These are phyloP conservation scores for Chloris gayana DNA, from an alignment of 176 grass and related monocot genomes.

Conservation along the genomic window DNA sequence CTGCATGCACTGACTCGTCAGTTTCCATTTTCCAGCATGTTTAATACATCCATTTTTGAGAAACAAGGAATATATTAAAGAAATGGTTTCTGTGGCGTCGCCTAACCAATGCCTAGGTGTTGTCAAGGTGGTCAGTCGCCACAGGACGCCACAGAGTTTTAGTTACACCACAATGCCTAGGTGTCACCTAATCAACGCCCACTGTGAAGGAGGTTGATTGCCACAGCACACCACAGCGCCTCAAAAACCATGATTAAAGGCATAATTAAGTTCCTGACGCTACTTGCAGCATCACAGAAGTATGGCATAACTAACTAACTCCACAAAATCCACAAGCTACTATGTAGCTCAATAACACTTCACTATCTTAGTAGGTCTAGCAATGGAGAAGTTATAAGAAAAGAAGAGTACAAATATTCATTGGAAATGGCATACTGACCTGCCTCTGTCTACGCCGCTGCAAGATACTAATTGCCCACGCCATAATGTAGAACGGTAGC, in stretches of 20 bases:
- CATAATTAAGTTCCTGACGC: conserved; percentile 14
- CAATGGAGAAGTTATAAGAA: conserved; percentile 1
- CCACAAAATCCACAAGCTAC: background rate
- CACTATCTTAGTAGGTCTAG: background rate
- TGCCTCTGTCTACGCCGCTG: conserved; percentile 75
- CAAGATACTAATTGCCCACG: conserved; percentile 88
- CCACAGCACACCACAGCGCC: too few species aligned
- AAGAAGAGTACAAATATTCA: conserved; percentile 18
- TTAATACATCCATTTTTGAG: background rate
- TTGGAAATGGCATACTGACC: conserved; percentile 47
- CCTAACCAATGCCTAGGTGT: too few species aligned
- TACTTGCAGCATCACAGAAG: background rate
- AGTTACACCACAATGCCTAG: too few species aligned
- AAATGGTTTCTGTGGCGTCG: too few species aligned
- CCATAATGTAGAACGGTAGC: conserved; percentile 92
- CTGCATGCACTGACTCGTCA: too few species aligned
- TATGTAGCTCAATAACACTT: conserved; percentile 2
- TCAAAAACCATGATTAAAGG: too few species aligned
- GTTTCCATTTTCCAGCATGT: background rate
- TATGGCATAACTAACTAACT: background rate
- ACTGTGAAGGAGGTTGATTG: too few species aligned
- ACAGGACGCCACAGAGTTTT: too few species aligned
- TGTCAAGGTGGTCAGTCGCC: too few species aligned
- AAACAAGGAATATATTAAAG: background rate
- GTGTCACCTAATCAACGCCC: too few species aligned